Percentiles rank a stretch among this genome's conserved stretches.
These are phyloP conservation scores for Nemania bipapillata DNA, from an alignment of 2,329 filamentous ascomycete species.

Conservation along the genomic window DNA sequence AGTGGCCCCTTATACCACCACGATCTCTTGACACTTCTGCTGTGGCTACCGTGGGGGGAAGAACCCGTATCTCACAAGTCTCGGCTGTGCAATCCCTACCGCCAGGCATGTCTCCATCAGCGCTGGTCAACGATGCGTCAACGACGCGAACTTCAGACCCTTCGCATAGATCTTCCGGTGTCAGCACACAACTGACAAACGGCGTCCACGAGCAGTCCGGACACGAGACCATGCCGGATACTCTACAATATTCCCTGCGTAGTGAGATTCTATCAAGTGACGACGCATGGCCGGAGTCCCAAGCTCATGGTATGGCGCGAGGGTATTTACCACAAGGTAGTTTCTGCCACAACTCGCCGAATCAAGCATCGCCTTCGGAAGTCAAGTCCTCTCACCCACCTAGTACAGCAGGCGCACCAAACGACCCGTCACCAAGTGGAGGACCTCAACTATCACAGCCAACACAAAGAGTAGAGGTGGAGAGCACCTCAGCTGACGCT, in stretches of 20 bases:
- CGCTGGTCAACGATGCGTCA: conserved; percentile 82
- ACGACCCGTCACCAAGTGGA: conserved; percentile 55
- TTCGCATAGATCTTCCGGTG: conserved; percentile 70
- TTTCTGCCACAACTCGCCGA: conserved; percentile 42
- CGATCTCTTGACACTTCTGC: conserved; percentile 52
- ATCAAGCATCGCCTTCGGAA: conserved; percentile 53
- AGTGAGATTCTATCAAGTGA: conserved; percentile 64
- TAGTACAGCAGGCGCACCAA: conserved; percentile 56
- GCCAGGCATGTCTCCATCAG: conserved; percentile 67
- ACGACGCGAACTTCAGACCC: conserved; percentile 89
- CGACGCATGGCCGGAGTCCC: conserved; percentile 68
- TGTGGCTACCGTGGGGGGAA: conserved; percentile 58
- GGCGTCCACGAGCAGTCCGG: conserved; percentile 63
- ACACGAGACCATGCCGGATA: conserved; percentile 64
- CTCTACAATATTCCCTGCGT: conserved; percentile 54
- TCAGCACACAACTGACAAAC: conserved; percentile 78
- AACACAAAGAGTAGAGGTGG: conserved; percentile 55
- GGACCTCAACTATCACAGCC: conserved; percentile 52
- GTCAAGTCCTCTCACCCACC: conserved; percentile 52
- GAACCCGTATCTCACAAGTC: conserved; percentile 71
- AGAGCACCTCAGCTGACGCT: conserved; percentile 62
- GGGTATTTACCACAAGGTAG: conserved; percentile 55
- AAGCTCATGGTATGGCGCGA: conserved; percentile 63
- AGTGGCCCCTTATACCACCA: conserved; percentile 52
- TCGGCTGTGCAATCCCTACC: conserved; percentile 70